Percentiles rank a stretch among this genome's conserved stretches.
These are phyloP conservation scores for Hemerocallis citrina DNA, from an alignment of 106 monocot species.

Conservation along the genomic window DNA sequence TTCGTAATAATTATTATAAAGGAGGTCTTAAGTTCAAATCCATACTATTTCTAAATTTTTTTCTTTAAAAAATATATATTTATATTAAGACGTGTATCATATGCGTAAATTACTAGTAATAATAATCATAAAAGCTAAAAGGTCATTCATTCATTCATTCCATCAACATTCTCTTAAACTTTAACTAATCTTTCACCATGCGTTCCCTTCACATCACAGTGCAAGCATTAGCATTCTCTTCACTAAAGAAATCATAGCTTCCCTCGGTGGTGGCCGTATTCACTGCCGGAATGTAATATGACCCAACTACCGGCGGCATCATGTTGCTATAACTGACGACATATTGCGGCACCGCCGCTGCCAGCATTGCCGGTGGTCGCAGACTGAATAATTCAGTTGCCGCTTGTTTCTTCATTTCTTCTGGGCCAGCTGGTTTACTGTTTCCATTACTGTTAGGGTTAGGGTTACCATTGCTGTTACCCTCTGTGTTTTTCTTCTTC, in stretches of 20 bases:
- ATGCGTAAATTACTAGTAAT: no score
- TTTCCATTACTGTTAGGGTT: not conserved
- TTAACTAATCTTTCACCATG: not conserved
- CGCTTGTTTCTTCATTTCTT: not conserved
- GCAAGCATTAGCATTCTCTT: slow-evolving; percentile 31
- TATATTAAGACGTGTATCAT: no score
- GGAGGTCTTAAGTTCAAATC: no score
- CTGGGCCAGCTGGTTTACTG: not conserved
- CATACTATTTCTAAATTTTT: no score
- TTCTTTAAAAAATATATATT: no score
- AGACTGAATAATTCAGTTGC: not conserved
- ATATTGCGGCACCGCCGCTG: slow-evolving; percentile 11
- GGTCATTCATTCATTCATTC: not conserved
- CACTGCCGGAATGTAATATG: slow-evolving; percentile 12
- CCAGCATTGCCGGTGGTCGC: slow-evolving; percentile 6
- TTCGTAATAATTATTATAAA: no score
- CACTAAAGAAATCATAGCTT: slow-evolving; percentile 18
- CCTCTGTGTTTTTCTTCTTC: slow-evolving; percentile 12
- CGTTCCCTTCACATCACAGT: slow-evolving; percentile 22
- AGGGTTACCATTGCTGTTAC: not conserved
- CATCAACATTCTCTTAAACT: not conserved
- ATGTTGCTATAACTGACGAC: slow-evolving; percentile 11
- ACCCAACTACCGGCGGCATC: not conserved
- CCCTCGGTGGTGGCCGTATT: slow-evolving; percentile 1
- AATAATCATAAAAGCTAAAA: no score